Base-by-base conservation (phyloP, 768 basidiomycete genomes). In the Russula griseocarnosa region DNA sequence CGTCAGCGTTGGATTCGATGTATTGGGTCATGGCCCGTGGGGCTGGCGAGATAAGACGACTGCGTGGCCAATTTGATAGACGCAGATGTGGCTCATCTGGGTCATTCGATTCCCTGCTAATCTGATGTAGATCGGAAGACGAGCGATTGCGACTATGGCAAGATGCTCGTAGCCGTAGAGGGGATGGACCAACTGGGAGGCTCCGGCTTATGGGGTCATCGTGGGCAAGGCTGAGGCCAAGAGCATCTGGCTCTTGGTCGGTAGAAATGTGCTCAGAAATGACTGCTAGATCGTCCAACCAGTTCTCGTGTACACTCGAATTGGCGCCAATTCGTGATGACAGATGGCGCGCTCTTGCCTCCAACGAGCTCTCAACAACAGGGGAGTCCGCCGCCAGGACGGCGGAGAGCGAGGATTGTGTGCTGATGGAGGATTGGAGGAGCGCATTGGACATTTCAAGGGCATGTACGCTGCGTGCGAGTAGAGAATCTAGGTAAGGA, bases 371-470 rank as follows among this genome's bases (percentile, higher is more conserved):
- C 65, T 87, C 85, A 6, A 74, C 75, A 22, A 76, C 72, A 8
- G 73, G 74, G 3, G 63, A 46, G 61, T 82, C 83, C 18, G 79
- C 70, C 26, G 80, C 77, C 34, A 87, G 73, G 46, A 86, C 75
- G 3, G 79, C 74, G 38, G 78, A 79, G 42, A 81, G 76, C 38
- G 77, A 83, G 14, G 85, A 79, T 66, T 88, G 86, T 0, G 90
- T 86, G 46, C 86, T 82, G 69, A 92, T 86, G 24, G 88, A 87
- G 14, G 84, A 85, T 71, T 90, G 86, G 52, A 94, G 77, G 13
- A 93, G 77, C 3, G 85, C 81, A 62, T 93, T 93, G 5, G 91
- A 93, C 79, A 92, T 86, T 72, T 93, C 92, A 10, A 94, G 79
- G 1, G 91, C 91, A 74, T 91, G 85, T 16, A 93, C 88, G 67